Conservation (phyloP, 2,329 filamentous ascomycete species). For the Exophiala xenobiotica region DNA sequence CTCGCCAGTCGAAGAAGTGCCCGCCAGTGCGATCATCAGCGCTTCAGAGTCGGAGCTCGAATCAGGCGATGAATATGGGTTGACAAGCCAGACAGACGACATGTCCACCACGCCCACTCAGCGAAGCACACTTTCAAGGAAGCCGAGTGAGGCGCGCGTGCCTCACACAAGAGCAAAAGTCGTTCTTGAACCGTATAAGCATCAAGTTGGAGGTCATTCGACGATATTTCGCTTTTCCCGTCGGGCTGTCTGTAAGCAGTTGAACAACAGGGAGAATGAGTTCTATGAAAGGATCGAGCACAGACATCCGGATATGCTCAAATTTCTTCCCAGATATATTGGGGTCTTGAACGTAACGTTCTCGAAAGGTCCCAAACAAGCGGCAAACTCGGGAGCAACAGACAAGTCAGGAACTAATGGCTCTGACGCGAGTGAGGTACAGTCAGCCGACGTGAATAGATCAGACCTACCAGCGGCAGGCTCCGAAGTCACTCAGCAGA, state of each 20-base stretch:
- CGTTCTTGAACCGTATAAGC: slow-evolving; percentile 92
- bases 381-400: slow-evolving; percentile 24
- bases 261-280: slow-evolving; percentile 97
- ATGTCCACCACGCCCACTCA: slow-evolving; percentile 49
- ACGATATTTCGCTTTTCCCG: slow-evolving; percentile 95
- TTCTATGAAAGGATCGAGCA: slow-evolving; percentile 97
- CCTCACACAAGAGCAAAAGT: slow-evolving; percentile 75
- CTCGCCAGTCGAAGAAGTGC: slow-evolving; percentile 21
- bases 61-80: slow-evolving; percentile 45
- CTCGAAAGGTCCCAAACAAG: slow-evolving; percentile 72
- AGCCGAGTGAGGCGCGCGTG: slow-evolving; percentile 27
- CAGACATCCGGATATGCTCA: slow-evolving; percentile 82
- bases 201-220: slow-evolving; percentile 95
- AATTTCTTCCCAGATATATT: slow-evolving; percentile 85
- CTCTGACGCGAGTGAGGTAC: neutral
- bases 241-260: slow-evolving; percentile 92
- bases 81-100: slow-evolving; percentile 57
- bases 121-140: slow-evolving; percentile 35
- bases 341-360: slow-evolving; percentile 96
- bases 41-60: slow-evolving; percentile 47
- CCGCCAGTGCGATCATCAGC: slow-evolving; percentile 27
- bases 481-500: slow-evolving; percentile 3
- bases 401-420: slow-evolving; percentile 5
- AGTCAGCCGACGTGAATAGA: slow-evolving; percentile 1
- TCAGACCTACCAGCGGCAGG: neutral